Evolutionary conservation across 73 alveolate species (phyloP).

Genomic region (Tetrahymena elliotti): DNA sequence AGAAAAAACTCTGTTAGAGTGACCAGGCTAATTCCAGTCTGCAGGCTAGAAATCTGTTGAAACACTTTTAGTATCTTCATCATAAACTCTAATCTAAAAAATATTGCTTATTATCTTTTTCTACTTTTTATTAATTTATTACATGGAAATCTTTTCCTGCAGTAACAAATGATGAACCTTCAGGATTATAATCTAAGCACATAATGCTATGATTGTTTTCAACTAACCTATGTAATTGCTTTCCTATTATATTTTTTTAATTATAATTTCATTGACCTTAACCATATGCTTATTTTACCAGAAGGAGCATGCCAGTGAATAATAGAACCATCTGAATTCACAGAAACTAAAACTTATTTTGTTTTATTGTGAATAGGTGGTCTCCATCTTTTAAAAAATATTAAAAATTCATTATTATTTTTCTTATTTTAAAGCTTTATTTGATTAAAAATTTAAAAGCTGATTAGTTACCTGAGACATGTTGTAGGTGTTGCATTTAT

Average conservation of each 20-base stretch:
- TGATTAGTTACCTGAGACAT: not conserved
- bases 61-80: conserved; percentile 84
- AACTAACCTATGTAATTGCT: conserved; percentile 63
- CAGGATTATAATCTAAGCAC: conserved; percentile 79
- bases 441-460: not conserved
- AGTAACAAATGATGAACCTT: conserved; percentile 82
- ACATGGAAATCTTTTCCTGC: conserved; percentile 89
- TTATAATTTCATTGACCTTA: not conserved
- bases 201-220: conserved; percentile 79
- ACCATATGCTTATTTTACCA: conserved; percentile 38
- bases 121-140: not conserved
- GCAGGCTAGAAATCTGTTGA: conserved; percentile 58
- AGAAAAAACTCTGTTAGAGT: conserved; percentile 83
- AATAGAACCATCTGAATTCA: conserved; percentile 85
- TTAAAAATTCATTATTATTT: conserved; percentile 16
- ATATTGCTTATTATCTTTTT: not conserved
- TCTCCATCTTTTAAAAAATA: conserved; percentile 74
- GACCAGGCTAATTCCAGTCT: conserved; percentile 80
- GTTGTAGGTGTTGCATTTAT: not conserved
- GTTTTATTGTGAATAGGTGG: conserved; percentile 61
- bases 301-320: conserved; percentile 94
- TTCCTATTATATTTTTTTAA: not conserved
- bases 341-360: conserved; percentile 75
- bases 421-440: not conserved
- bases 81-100: conserved; percentile 64